Conservation (phyloP, 2,329 filamentous ascomycete genomes). For the Xylaria sp. region DNA sequence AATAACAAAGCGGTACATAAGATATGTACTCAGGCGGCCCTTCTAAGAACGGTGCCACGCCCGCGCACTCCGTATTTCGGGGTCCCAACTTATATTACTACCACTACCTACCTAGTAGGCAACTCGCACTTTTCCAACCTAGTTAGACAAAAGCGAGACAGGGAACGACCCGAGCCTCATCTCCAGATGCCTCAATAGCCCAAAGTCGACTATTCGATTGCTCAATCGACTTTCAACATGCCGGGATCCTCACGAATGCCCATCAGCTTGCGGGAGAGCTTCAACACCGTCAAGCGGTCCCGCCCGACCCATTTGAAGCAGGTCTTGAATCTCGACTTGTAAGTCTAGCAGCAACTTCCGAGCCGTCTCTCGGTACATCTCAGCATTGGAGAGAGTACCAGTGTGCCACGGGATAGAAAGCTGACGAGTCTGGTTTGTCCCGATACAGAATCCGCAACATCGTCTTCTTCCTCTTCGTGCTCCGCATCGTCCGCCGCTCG, state of each 20-base stretch:
- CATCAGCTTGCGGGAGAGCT: slow-evolving; percentile 69
- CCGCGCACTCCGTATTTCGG: not conserved
- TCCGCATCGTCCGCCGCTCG: slow-evolving; percentile 78
- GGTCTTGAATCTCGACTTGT: slow-evolving; percentile 70
- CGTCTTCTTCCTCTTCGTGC: slow-evolving; percentile 84
- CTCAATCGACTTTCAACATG: slow-evolving; percentile 31
- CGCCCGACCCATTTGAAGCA: slow-evolving; percentile 59
- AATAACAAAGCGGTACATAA: no score
- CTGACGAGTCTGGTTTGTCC: not conserved
- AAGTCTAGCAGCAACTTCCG: slow-evolving; percentile 41
- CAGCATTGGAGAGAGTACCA: not conserved
- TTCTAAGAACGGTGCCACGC: no score
- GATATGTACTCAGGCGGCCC: no score
- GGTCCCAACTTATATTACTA: not conserved
- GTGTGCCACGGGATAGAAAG: not conserved
- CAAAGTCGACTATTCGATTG: slow-evolving; percentile 16
- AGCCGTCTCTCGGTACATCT: slow-evolving; percentile 6
- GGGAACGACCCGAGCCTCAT: not conserved
- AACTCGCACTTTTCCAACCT: no score
- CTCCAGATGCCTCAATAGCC: slow-evolving; percentile 10
- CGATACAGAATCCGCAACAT: slow-evolving; percentile 74
- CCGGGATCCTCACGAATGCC: slow-evolving; percentile 71
- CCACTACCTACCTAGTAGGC: not conserved
- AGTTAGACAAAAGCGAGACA: not conserved
- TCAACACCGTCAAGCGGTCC: slow-evolving; percentile 62